Evolutionary conservation across 129 eudicot genomes (phyloP), one percentile per base, ranked within the genome.

Genomic region (Pseudognaphalium luteoalbum): DNA sequence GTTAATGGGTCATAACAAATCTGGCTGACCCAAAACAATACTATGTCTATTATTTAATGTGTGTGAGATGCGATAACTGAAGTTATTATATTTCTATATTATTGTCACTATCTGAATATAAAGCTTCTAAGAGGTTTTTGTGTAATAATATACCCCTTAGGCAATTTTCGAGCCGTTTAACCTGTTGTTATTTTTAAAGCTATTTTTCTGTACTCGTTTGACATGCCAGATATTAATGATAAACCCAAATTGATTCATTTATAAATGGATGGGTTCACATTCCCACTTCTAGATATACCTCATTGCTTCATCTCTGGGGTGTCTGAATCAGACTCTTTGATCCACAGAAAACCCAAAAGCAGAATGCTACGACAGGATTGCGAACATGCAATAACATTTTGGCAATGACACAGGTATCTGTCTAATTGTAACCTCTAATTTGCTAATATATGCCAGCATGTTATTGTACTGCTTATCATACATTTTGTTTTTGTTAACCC

Each of bases 361-460:
- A 88, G 82, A 88, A 88, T 79, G 80, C 95, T 59, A 87, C 92
- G 4, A 85, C 95, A 64, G 97, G 95, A 10, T 76, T 91, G 83
- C 83, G 91, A 34, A 91, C 97, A 30, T 91, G 97, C 92, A 91
- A 91, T 73, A 91, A 91, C 79, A 91, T 91, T 68, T 85, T 91
- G 81, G 90, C 97, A 58, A 91, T 91, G 96, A 85, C 92, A 32
- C 90, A 87, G 88, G 97, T 91, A 69, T 34, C 1, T 63, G 34
- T 63, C 21, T 29, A n/a, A 65, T 4, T 56, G 34, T 41, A n/a
- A 28, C 35, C 22, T 6, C 11, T 67, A n/a, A 62, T 74, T 56
- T 72, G 29, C 60, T 34, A 64, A 37, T 32, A 64, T 16, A 33
- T 68, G 71, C 71, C 28, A 41, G 29, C 54, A 47, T 47, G 54